phyloP scores from a whole-genome alignment of 2,329 filamentous ascomycete genomes.

The Xylariaceae sp. region DNA sequence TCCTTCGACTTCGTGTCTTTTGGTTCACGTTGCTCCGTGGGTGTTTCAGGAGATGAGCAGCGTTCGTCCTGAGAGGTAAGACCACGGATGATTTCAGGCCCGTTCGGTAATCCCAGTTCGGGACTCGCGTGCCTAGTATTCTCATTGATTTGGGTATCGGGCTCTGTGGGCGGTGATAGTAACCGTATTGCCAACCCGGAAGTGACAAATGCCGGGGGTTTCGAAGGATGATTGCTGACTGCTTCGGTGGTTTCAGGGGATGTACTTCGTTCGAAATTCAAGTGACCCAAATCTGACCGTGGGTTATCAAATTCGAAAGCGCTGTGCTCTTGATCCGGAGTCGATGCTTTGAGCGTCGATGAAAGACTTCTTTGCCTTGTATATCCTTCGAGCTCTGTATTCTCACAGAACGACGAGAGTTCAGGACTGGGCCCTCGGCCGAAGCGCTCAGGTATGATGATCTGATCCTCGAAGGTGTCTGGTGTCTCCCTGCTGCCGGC shows the following conservation, averaged over 20 bases:
- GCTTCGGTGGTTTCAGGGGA: constrained; percentile 7
- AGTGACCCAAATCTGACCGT: background rate
- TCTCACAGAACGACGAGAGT: background rate
- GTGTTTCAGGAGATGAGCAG: constrained; percentile 8
- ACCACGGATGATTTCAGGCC: background rate
- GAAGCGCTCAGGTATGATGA: background rate
- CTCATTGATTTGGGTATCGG: background rate
- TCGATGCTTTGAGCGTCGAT: background rate
- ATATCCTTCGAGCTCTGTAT: background rate
- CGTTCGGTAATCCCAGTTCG: constrained; percentile 16
- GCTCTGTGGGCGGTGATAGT: background rate
- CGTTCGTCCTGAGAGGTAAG: background rate
- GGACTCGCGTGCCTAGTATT: constrained; percentile 13
- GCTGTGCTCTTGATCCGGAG: background rate
- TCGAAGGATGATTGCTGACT: constrained; percentile 4
- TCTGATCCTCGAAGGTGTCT: background rate
- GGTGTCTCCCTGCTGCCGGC: background rate
- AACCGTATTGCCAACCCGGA: background rate
- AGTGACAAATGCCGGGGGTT: background rate
- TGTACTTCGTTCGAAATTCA: constrained; percentile 6
- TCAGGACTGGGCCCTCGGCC: background rate
- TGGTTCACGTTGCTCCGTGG: constrained; percentile 14
- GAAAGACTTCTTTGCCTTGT: background rate
- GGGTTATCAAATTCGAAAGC: background rate
- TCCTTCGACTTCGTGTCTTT: background rate